These are phyloP conservation scores for Aspergillus leporis DNA, from an alignment of 495 filamentous ascomycete species.

Conservation along the genomic window DNA sequence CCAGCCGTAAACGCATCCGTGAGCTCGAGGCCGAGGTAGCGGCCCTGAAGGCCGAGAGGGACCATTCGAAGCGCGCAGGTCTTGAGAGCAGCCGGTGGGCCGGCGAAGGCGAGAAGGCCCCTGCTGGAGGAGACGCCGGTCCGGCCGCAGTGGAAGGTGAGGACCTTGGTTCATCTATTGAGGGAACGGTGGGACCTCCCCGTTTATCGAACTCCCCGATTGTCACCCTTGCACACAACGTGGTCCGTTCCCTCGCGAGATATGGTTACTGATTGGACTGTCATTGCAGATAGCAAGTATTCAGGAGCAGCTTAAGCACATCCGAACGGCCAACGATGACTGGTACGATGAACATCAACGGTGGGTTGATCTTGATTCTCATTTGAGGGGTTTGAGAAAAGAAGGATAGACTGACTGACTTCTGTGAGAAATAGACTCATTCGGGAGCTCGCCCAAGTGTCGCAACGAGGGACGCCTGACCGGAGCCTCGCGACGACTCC, in stretches of 20 bases:
- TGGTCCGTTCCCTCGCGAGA: constrained; percentile 19
- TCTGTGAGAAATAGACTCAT: constrained; percentile 34
- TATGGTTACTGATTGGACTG: constrained; percentile 19
- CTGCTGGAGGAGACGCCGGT: constrained; percentile 33
- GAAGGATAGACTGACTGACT: background rate
- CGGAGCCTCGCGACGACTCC: constrained; percentile 38
- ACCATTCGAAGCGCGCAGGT: constrained; percentile 28
- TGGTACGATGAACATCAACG: constrained; percentile 48
- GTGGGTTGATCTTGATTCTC: constrained; percentile 27
- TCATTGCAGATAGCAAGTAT: constrained; percentile 49
- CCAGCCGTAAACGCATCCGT: constrained; percentile 42
- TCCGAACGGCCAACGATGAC: constrained; percentile 45
- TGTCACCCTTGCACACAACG: constrained; percentile 40
- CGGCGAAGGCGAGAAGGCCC: constrained; percentile 30
- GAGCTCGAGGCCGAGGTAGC: constrained; percentile 49
- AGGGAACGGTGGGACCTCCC: constrained; percentile 56
- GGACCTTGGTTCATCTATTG: constrained; percentile 54
- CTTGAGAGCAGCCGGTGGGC: constrained; percentile 47
- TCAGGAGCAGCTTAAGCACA: constrained; percentile 54
- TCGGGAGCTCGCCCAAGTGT: constrained; percentile 43
- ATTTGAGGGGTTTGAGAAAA: background rate
- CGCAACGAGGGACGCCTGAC: constrained; percentile 36
- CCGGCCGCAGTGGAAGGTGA: constrained; percentile 51
- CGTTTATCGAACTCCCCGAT: constrained; percentile 38
- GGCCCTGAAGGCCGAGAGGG: constrained; percentile 36